phyloP scores from a whole-genome alignment of 331 rosid species.

The Stylosanthes scabra region DNA sequence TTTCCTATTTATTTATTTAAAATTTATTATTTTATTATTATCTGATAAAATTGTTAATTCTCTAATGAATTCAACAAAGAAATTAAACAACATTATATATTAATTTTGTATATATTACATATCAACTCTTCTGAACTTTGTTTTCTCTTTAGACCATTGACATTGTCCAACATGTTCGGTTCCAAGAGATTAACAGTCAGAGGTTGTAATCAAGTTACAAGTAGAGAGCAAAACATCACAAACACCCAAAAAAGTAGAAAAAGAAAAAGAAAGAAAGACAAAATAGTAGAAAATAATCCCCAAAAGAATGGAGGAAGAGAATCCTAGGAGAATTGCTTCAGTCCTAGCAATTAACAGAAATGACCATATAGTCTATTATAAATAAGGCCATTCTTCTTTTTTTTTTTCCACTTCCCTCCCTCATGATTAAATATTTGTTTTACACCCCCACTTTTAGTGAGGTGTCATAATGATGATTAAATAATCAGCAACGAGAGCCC shows the following conservation, averaged over 20 bases:
- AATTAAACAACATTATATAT: background rate
- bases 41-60: too few relatives aligned
- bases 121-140: slow-evolving; percentile 84
- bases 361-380: slow-evolving; percentile 31
- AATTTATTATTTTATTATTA: too few relatives aligned
- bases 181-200: slow-evolving; percentile 60
- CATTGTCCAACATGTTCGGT: slow-evolving; percentile 48
- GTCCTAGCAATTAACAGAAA: slow-evolving; percentile 29
- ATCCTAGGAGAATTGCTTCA: slow-evolving; percentile 32
- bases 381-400: slow-evolving; percentile 7
- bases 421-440: background rate
- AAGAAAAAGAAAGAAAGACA: slow-evolving; percentile 2
- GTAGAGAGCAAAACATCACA: slow-evolving; percentile 22
- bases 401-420: slow-evolving; percentile 10
- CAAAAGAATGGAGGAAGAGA: slow-evolving; percentile 42
- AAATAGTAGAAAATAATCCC: slow-evolving; percentile 20
- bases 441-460: slow-evolving; percentile 9
- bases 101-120: slow-evolving; percentile 39
- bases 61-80: background rate
- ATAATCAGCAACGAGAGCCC: slow-evolving; percentile 76
- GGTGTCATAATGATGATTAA: slow-evolving; percentile 30
- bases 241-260: background rate
- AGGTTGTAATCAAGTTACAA: slow-evolving; percentile 59
- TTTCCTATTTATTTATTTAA: too few relatives aligned
- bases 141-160: slow-evolving; percentile 47